These are phyloP conservation scores for Fibroporia radiculosa DNA, from an alignment of 768 basidiomycete species.

Conservation along the genomic window DNA sequence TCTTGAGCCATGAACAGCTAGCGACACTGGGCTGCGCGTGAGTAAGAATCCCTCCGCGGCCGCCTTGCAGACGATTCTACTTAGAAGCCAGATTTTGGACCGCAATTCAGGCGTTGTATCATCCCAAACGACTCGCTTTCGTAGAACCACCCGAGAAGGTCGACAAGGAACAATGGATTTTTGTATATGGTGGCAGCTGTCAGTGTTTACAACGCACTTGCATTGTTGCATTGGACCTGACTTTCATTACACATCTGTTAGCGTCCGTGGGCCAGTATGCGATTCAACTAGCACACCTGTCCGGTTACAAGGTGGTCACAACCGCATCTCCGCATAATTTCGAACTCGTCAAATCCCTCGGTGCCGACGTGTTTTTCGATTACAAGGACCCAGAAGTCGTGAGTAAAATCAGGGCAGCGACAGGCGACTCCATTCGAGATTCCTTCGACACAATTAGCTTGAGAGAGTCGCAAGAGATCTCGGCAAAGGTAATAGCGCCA, in stretches of 20 bases:
- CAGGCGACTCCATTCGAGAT: constrained; percentile 7
- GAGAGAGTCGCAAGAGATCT: constrained; percentile 6
- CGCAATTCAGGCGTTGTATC: constrained; percentile 17
- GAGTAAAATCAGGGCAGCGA: constrained; percentile 10
- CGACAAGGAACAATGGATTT: constrained; percentile 15
- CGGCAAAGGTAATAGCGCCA: constrained; percentile 1
- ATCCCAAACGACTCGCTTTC: constrained; percentile 16
- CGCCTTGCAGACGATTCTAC: not conserved
- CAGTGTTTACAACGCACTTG: constrained; percentile 5
- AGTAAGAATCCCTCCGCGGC: not conserved
- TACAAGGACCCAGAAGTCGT: constrained; percentile 16
- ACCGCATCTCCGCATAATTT: constrained; percentile 26
- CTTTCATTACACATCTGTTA: too few relatives aligned
- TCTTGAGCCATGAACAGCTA: constrained; percentile 8
- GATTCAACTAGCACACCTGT: constrained; percentile 21
- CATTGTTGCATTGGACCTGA: not conserved
- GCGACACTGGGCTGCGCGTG: constrained; percentile 9
- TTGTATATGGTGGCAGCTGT: constrained; percentile 22
- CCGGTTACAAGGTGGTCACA: constrained; percentile 24
- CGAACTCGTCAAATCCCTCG: constrained; percentile 28
- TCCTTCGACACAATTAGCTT: constrained; percentile 12
- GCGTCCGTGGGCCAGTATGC: constrained; percentile 26
- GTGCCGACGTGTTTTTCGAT: constrained; percentile 27
- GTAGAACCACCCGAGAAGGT: constrained; percentile 14
- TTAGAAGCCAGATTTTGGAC: constrained; percentile 13